Evolutionary conservation across 2,329 filamentous ascomycete species (phyloP).

Genomic region (Xylaria multiplex): DNA sequence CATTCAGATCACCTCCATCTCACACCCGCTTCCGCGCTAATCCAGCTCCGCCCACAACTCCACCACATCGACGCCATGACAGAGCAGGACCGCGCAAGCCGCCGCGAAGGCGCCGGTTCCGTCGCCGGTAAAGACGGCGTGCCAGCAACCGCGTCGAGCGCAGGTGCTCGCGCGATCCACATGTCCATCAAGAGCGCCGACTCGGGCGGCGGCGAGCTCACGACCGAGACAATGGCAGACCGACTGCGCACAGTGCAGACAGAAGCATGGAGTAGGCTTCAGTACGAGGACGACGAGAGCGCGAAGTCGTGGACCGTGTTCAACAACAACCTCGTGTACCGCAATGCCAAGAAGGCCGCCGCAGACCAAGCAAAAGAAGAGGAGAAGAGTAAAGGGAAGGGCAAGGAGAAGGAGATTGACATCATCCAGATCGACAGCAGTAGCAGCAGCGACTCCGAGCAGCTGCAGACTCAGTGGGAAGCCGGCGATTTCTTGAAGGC

Average conservation of each 20-base stretch:
- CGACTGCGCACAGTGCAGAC: slow-evolving; percentile 81
- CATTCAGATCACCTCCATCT: slow-evolving; percentile 81
- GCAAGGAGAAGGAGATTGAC: slow-evolving; percentile 39
- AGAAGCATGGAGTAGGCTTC: slow-evolving; percentile 82
- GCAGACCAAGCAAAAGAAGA: slow-evolving; percentile 30
- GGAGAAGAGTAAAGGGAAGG: slow-evolving; percentile 42
- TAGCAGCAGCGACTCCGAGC: slow-evolving; percentile 35
- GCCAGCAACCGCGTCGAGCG: slow-evolving; percentile 45
- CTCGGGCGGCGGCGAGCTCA: slow-evolving; percentile 68
- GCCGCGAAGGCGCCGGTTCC: slow-evolving; percentile 50
- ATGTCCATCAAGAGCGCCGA: slow-evolving; percentile 84
- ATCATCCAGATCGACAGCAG: slow-evolving; percentile 32
- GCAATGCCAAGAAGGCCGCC: slow-evolving; percentile 30
- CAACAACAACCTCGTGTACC: slow-evolving; percentile 74
- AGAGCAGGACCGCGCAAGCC: slow-evolving; percentile 71
- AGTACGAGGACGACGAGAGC: slow-evolving; percentile 84
- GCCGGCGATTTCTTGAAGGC: slow-evolving; percentile 48
- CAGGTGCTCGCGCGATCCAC: slow-evolving; percentile 79
- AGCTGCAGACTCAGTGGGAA: slow-evolving; percentile 45
- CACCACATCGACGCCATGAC: slow-evolving; percentile 89
- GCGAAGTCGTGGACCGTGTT: slow-evolving; percentile 80
- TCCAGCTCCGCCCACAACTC: slow-evolving; percentile 90
- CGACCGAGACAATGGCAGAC: slow-evolving; percentile 77
- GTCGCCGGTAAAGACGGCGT: slow-evolving; percentile 41
- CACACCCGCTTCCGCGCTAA: slow-evolving; percentile 81